Base-by-base conservation (phyloP, 1,284 basidiomycete species). In the Tilletia walkeri region DNA sequence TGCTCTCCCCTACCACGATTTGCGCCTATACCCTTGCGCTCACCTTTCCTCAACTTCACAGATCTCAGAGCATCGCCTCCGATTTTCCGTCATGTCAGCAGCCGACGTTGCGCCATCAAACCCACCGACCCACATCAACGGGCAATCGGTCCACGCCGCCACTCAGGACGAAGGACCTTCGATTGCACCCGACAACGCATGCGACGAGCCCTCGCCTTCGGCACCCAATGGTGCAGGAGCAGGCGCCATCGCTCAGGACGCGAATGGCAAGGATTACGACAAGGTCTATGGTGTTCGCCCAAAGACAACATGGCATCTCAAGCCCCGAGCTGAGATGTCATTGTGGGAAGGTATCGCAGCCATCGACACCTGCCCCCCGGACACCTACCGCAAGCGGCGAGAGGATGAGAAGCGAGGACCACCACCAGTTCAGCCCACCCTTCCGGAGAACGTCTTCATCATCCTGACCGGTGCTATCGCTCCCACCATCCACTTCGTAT, bases 281-380 rank as follows among this genome's bases (percentile, higher is more conserved):
- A 78, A 79, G 69, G 79, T 80, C 4, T 80, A 80, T 65, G 79
- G 79, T 69, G 75, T 79, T 12, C 69, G 79, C 39, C 79, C 79
- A 66, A 80, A 80, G 73, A 80, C 79, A 41, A 63, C 59, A 38
- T 63, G 79, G 79, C 79, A 79, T 50, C 68, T 80, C 50, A 80
- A 80, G 75, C 76, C 74, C n/a, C 68, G 67, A 6, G 53, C 49
- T 39, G 74, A 77, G 71, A 70, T 73, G 12, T 79, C 68, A 3
- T 61, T 80, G 4, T 80, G 79, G 79, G 79, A 80, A 71, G 79
- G 75, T 63, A 78, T 80, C 67, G 75, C 72, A 14, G 68, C 70
- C 7, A 72, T 77, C 38, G 79, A 80, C 68, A 66, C 78, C 9
- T 74, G 78, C 18, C 79, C 79, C 10, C 75, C 77, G 20, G 67